A percentile compares a stretch with the other conserved stretches of the same genome.
Conservation (phyloP, 2,329 filamentous ascomycete species). For the Mollisiaceae sp. region DNA sequence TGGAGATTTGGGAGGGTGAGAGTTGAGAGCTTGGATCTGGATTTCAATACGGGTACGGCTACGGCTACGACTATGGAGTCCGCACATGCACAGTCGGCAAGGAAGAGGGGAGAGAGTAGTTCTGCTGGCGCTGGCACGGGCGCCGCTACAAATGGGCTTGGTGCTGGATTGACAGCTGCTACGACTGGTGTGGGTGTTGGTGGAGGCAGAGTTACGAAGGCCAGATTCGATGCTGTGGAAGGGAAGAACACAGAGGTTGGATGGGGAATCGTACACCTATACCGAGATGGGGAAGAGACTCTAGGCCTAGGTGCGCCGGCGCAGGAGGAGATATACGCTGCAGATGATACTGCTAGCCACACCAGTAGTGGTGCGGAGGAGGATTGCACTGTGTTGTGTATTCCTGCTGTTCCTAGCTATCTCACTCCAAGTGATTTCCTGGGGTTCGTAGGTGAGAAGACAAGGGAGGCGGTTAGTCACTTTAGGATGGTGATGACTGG, state of each 20-base stretch:
- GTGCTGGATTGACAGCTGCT: conserved; percentile 30
- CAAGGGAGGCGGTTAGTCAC: conserved; percentile 85
- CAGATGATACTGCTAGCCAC: conserved; percentile 33
- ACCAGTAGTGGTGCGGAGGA: conserved; percentile 42
- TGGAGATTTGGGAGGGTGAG: conserved; percentile 82
- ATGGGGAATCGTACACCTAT: conserved; percentile 94
- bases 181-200: conserved; percentile 60
- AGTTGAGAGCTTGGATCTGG: conserved; percentile 82
- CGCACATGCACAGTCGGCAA: conserved; percentile 46
- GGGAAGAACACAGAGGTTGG: conserved; percentile 77
- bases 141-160: conserved; percentile 30
- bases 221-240: conserved; percentile 73
- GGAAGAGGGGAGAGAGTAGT: conserved; percentile 48
- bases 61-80: not conserved
- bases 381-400: conserved; percentile 86
- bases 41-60: conserved; percentile 31
- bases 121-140: conserved; percentile 14
- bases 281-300: conserved; percentile 81
- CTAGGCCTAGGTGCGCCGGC: conserved; percentile 58
- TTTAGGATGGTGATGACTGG: conserved; percentile 94
- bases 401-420: conserved; percentile 93
- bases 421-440: conserved; percentile 90
- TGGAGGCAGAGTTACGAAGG: conserved; percentile 73
- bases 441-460: conserved; percentile 88
- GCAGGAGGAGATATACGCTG: conserved; percentile 34